Conservation (phyloP, 345 rosid species). For the Citrus maxima region DNA sequence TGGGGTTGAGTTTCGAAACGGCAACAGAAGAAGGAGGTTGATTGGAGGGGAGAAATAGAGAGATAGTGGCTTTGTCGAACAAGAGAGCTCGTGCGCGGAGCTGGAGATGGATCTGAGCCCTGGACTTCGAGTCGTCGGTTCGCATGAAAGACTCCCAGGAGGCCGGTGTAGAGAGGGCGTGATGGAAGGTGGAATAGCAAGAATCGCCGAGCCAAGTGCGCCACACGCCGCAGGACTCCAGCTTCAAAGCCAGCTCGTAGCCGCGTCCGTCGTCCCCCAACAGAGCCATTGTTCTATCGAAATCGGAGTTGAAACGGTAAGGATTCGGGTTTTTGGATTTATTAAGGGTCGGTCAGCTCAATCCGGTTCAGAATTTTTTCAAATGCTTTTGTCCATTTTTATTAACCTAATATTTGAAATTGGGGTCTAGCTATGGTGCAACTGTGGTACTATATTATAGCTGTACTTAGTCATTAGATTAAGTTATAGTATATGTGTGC, state of each 20-base stretch:
- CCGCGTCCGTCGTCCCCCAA: constrained; percentile 94
- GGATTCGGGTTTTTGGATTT: not conserved
- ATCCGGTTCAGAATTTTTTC: not conserved
- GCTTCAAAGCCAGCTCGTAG: constrained; percentile 75
- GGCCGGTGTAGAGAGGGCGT: constrained; percentile 60
- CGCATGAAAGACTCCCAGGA: constrained; percentile 85
- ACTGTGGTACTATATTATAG: too few relatives aligned
- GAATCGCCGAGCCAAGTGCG: constrained; percentile 86
- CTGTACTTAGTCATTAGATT: too few relatives aligned
- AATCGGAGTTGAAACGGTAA: not conserved
- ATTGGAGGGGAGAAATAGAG: constrained; percentile 62
- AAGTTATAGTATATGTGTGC: too few relatives aligned
- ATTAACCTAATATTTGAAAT: too few relatives aligned
- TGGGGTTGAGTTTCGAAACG: constrained; percentile 64
- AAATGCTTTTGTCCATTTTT: not conserved
- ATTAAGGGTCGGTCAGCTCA: not conserved
- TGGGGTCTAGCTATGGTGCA: too few relatives aligned
- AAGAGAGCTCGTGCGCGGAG: constrained; percentile 89
- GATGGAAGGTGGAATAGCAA: constrained; percentile 44
- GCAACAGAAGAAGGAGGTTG: constrained; percentile 32
- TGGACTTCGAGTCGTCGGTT: constrained; percentile 63
- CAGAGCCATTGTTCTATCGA: constrained; percentile 44
- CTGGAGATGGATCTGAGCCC: constrained; percentile 82
- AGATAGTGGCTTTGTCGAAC: constrained; percentile 70
- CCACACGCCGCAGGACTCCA: constrained; percentile 75